phyloP scores from a whole-genome alignment of 352 stramenopile genomes.

The Globisporangium barbulae region DNA sequence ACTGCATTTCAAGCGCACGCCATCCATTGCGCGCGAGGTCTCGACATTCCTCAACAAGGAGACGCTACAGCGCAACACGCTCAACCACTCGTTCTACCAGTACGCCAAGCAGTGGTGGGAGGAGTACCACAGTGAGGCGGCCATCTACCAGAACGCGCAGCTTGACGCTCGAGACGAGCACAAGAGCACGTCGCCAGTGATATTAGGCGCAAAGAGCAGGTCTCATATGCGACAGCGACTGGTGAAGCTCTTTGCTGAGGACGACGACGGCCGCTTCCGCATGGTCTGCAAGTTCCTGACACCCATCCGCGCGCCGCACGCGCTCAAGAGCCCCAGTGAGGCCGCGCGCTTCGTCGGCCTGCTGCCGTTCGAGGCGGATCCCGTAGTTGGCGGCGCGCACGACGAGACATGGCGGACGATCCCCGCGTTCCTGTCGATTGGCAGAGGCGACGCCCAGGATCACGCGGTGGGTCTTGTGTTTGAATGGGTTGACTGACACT shows the following conservation, averaged over 20 bases:
- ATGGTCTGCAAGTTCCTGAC: slow-evolving; percentile 87
- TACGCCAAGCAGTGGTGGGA: slow-evolving; percentile 86
- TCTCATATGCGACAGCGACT: slow-evolving; percentile 30
- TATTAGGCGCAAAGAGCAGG: slow-evolving; percentile 13
- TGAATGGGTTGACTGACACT: neutral
- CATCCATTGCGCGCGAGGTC: slow-evolving; percentile 41
- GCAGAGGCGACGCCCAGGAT: slow-evolving; percentile 78
- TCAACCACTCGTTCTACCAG: slow-evolving; percentile 70
- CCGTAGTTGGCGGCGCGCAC: slow-evolving; percentile 42
- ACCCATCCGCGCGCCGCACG: slow-evolving; percentile 38
- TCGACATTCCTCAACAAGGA: slow-evolving; percentile 54
- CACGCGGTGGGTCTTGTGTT: slow-evolving; percentile 47
- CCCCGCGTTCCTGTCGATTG: slow-evolving; percentile 61
- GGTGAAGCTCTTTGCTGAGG: slow-evolving; percentile 84
- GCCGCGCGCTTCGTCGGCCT: slow-evolving; percentile 84
- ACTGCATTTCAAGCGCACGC: slow-evolving; percentile 47
- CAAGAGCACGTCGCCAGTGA: neutral
- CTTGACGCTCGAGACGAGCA: slow-evolving; percentile 24
- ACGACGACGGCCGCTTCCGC: slow-evolving; percentile 82
- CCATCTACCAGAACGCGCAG: slow-evolving; percentile 13
- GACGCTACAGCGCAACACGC: slow-evolving; percentile 43
- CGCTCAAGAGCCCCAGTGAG: slow-evolving; percentile 72
- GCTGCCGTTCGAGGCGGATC: slow-evolving; percentile 59
- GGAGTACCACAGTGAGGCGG: slow-evolving; percentile 50
- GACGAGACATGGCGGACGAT: slow-evolving; percentile 82